These are phyloP conservation scores for Penicillium rolfsii DNA, from an alignment of 2,329 filamentous ascomycete genomes.

Conservation along the genomic window DNA sequence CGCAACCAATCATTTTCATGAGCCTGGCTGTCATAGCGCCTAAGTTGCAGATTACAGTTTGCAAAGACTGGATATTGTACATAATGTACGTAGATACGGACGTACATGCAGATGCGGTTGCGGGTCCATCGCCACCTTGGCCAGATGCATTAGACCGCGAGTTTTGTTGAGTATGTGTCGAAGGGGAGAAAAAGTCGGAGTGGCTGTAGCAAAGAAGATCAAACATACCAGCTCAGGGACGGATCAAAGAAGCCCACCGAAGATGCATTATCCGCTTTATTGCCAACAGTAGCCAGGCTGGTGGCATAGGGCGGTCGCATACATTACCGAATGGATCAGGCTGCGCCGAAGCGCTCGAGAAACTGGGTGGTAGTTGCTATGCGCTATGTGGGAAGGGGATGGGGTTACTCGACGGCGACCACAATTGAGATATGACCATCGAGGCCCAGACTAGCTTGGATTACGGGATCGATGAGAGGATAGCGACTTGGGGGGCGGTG, in stretches of 20 bases:
- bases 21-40: not conserved
- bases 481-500: not conserved
- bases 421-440: not conserved
- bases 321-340: slow-evolving; percentile 13
- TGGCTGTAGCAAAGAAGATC: not conserved
- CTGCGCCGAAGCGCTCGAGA: slow-evolving; percentile 20
- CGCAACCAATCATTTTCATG: not conserved
- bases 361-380: not conserved
- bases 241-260: slow-evolving; percentile 11
- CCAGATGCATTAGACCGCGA: not conserved
- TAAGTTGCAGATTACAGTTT: not conserved
- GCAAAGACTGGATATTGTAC: not conserved
- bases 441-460: not conserved
- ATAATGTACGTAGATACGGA: not conserved
- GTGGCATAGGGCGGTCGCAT: slow-evolving; percentile 9
- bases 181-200: not conserved
- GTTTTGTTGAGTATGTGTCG: not conserved
- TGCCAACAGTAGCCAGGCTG: slow-evolving; percentile 3
- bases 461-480: not conserved
- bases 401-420: slow-evolving; percentile 5
- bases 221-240: not conserved
- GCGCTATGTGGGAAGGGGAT: not conserved
- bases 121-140: not conserved
- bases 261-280: slow-evolving; percentile 14
- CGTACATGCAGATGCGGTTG: slow-evolving; percentile 1